These are phyloP conservation scores for Cercospora sesami DNA, from an alignment of 2,329 filamentous ascomycete species.

Conservation along the genomic window DNA sequence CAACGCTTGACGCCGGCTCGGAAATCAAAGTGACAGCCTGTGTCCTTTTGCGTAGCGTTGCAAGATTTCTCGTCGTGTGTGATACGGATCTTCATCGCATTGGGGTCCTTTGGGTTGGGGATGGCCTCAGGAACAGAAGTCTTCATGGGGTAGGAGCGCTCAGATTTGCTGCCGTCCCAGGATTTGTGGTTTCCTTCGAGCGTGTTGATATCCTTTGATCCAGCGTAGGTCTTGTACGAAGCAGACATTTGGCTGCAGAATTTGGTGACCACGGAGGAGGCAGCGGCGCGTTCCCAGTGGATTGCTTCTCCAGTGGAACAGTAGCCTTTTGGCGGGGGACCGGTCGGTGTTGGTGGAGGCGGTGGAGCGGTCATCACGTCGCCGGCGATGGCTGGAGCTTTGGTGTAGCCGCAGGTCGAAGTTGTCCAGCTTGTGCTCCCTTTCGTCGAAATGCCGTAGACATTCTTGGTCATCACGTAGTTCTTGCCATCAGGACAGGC, in stretches of 20 bases:
- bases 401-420: not conserved
- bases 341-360: not conserved
- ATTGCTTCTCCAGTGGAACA: not conserved
- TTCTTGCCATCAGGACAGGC: not conserved
- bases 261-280: not conserved
- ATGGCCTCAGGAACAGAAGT: not conserved
- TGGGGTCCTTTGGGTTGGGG: not conserved
- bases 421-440: not conserved
- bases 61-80: not conserved
- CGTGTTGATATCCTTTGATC: not conserved
- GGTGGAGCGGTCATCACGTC: not conserved
- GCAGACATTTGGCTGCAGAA: slow-evolving; percentile 4
- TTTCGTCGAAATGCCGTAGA: not conserved
- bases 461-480: not conserved
- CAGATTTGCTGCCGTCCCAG: not conserved
- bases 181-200: not conserved
- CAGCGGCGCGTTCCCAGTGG: not conserved
- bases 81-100: not conserved
- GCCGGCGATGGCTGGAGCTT: not conserved
- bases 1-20: not conserved
- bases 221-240: not conserved
- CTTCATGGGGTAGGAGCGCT: not conserved
- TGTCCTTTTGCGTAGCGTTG: not conserved
- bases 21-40: slow-evolving; percentile 7
- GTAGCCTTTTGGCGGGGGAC: not conserved